Base-by-base conservation (phyloP, 2,329 filamentous ascomycete genomes). In the Botryotinia narcissicola region DNA sequence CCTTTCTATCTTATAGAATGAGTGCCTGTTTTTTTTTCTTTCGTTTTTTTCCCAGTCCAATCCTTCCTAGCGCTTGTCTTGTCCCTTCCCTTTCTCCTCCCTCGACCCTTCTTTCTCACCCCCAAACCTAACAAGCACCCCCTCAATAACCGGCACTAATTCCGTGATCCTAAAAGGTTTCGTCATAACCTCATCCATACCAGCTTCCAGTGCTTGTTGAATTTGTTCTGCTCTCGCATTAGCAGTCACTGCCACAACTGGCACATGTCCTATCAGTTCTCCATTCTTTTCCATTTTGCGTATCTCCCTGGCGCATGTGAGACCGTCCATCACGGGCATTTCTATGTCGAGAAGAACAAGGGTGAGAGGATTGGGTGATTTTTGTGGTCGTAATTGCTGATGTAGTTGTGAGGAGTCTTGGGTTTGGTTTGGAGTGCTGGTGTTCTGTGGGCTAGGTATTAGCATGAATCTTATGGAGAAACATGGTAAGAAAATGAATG, bases 261-360 rank as follows among this genome's bases (percentile, higher is more conserved):
- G 91, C 22, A 93, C 88, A 77, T 93, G 91, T 67, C 85, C 83
- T n/a, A 85, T 84, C 46, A 92, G 86, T 29, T 69, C 40, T 0
- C 89, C 89, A 59, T 87, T 84, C 70, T 82, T 83, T 80, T 94
- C 91, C 42, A 93, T 83, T 74, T 90, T 86, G 18, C 92, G 86
- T 67, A 95, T 93, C 74, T 85, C 87, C 63, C 86, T 86, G 22
- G 92, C 90, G 76, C 92, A 93, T 2, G 91, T 91, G 82, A 92
- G 87, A 54, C 92, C 92, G 78, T 94, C 91, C 92, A 94, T 94
- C 61, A 94, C 87, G 0, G 92, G 92, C 92, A 94, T 94, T 78
- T 94, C 92, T 61, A 93, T 85, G 78, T 95, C 92, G 91, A 94
- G 93, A 7, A 94, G 82, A 10, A 94, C 89, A 61, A 94, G 54